A percentile compares a stretch with the other conserved stretches of the same genome.
phyloP scores from a whole-genome alignment of 2,329 filamentous ascomycete genomes.

The Pyricularia sp. region DNA sequence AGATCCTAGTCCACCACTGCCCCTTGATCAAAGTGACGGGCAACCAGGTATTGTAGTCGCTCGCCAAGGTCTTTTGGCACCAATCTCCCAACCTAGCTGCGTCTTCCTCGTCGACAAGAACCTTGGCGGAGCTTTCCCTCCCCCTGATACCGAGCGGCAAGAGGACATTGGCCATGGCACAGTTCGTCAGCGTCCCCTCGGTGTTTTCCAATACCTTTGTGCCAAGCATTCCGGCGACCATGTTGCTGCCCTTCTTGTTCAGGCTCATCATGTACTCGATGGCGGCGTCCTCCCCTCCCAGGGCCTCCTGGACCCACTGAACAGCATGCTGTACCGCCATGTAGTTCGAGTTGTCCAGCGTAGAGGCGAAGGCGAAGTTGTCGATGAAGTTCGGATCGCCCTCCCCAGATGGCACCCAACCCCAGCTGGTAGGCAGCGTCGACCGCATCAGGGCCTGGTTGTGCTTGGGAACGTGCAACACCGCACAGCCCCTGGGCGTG shows the following conservation, averaged over 20 bases:
- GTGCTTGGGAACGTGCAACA: slow-evolving; percentile 67
- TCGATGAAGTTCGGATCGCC: slow-evolving; percentile 51
- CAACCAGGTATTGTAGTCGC: slow-evolving; percentile 63
- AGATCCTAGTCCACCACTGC: slow-evolving; percentile 62
- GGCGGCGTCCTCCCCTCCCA: slow-evolving; percentile 68
- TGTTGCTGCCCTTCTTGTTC: slow-evolving; percentile 52
- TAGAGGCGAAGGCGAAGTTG: slow-evolving; percentile 71
- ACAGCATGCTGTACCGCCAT: slow-evolving; percentile 64
- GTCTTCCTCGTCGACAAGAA: slow-evolving; percentile 21
- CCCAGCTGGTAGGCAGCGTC: slow-evolving; percentile 72
- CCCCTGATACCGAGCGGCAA: slow-evolving; percentile 49
- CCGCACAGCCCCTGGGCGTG: slow-evolving; percentile 68
- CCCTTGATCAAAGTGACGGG: slow-evolving; percentile 51
- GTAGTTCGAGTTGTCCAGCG: slow-evolving; percentile 63
- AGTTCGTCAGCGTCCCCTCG: slow-evolving; percentile 51
- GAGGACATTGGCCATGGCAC: slow-evolving; percentile 63
- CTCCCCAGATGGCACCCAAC: slow-evolving; percentile 50
- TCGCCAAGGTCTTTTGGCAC: slow-evolving; percentile 42
- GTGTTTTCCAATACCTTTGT: slow-evolving; percentile 65
- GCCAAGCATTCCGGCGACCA: slow-evolving; percentile 52
- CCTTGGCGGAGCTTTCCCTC: slow-evolving; percentile 7
- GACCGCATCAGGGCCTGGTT: slow-evolving; percentile 70
- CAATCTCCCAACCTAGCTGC: slow-evolving; percentile 39
- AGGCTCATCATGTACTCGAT: slow-evolving; percentile 52
- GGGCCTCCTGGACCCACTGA: slow-evolving; percentile 55